phyloP scores from a whole-genome alignment of 2,329 filamentous ascomycete genomes.

The Bipolaris bicolor region DNA sequence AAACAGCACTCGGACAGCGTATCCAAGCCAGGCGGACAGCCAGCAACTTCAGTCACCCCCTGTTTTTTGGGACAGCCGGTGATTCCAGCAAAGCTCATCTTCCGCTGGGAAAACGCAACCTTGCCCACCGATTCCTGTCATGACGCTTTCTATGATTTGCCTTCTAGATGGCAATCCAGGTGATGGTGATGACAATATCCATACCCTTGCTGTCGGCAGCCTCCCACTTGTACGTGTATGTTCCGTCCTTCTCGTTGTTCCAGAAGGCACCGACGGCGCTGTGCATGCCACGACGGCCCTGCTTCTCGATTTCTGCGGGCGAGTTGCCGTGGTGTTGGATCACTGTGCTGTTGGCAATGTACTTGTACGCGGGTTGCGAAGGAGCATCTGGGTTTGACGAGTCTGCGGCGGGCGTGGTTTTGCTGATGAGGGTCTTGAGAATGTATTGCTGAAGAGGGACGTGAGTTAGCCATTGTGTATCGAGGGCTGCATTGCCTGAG shows the following conservation, averaged over 20 bases:
- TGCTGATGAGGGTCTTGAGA: constrained; percentile 77
- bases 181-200: constrained; percentile 61
- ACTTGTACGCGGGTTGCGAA: constrained; percentile 77
- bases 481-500: background rate
- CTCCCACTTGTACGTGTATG: constrained; percentile 89
- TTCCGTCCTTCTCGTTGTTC: constrained; percentile 89
- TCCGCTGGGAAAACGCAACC: background rate
- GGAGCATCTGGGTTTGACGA: constrained; percentile 11
- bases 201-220: constrained; percentile 59
- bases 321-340: constrained; percentile 76
- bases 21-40: constrained; percentile 7
- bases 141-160: constrained; percentile 1
- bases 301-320: constrained; percentile 60
- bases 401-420: constrained; percentile 66
- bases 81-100: background rate
- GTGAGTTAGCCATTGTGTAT: background rate
- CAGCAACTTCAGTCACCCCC: background rate
- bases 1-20: constrained; percentile 1
- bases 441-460: constrained; percentile 68
- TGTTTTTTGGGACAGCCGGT: background rate
- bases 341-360: constrained; percentile 96
- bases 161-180: constrained; percentile 69
- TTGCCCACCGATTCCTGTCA: background rate
- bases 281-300: constrained; percentile 89
- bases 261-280: constrained; percentile 84